Base-by-base conservation (phyloP, 352 stramenopile genomes). In the Achlya hypogyna region DNA sequence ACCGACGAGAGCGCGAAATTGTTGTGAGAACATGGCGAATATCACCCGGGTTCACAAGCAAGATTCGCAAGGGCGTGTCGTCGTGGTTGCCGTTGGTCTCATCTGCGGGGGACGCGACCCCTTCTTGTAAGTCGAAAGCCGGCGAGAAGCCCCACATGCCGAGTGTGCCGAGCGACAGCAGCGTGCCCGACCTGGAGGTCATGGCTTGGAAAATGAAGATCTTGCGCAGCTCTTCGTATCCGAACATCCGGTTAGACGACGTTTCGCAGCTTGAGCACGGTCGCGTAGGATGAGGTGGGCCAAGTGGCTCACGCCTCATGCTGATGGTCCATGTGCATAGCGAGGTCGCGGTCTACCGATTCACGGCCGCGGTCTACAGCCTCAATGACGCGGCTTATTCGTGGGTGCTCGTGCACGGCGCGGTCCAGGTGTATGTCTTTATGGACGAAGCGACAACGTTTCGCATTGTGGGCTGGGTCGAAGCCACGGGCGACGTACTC, bases 121-220 rank as follows among this genome's bases (percentile, higher is more conserved):
- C 45, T 27, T 74, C 62, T 31, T 74, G 63, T 59, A 91, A 63
- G 49, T 96, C 85, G 49, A 91, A 88, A 0, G 74, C 74, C 12
- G 88, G 85, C 8, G 82, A 93, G 69, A 94, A 90, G 22, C 86
- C 86, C 86, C 86, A 96, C 79, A 95, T 91, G 35, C 78, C 88
- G 63, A 91, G 78, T 4, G 79, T 84, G n/a, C 85, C 85, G 59
- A 93, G 60, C 29, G 60, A 38, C 8, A 67, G 29, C 6, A 67
- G 42, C 25, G 56, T 54, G 25, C 60, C 60, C 22, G 60, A 35
- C 60, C 51, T 67, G 31, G 54, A 64, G 20, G 54, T 64, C 54
- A 47, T 51, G 31, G 8, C n/a, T 29, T 31, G 9, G 45, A 53
- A 53, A 62, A 34, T 34, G 31, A 52, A 43, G 23, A 62, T 62